A percentile compares a stretch with the other conserved stretches of the same genome.
Evolutionary conservation across 2,329 filamentous ascomycete species (phyloP).

Genomic region (Akanthomyces lecanii): DNA sequence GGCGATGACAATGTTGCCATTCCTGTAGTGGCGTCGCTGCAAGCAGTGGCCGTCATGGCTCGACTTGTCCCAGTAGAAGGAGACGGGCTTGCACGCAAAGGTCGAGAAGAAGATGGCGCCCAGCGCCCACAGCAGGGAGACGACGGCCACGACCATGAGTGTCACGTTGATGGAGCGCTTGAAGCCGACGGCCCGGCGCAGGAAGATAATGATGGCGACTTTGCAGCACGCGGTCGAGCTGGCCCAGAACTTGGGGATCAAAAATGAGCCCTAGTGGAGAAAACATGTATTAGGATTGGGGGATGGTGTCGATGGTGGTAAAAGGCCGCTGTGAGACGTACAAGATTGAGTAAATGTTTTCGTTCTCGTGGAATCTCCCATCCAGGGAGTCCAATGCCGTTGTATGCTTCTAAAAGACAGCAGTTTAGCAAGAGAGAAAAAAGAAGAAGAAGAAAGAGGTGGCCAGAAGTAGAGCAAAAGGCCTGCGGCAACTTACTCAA

Average conservation of each 20-base stretch:
- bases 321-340: not conserved
- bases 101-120: slow-evolving; percentile 12
- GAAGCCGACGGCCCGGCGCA: slow-evolving; percentile 14
- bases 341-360: not conserved
- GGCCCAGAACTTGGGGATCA: slow-evolving; percentile 16
- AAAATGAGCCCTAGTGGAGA: slow-evolving; percentile 2
- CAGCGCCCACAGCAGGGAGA: slow-evolving; percentile 4
- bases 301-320: too few species aligned
- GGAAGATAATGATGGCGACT: slow-evolving; percentile 15
- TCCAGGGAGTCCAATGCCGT: slow-evolving; percentile 8
- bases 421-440: too few species aligned
- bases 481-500: slow-evolving; percentile 4
- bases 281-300: not conserved
- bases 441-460: not conserved
- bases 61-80: slow-evolving; percentile 17
- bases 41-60: slow-evolving; percentile 9
- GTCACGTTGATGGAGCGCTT: slow-evolving; percentile 1
- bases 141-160: not conserved
- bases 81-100: slow-evolving; percentile 14
- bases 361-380: not conserved
- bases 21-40: not conserved
- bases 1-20: slow-evolving; percentile 7
- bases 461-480: too few species aligned
- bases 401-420: slow-evolving; percentile 9
- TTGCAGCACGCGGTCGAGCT: slow-evolving; percentile 15